phyloP scores from a whole-genome alignment of 768 basidiomycete species.

The Tylopilus rubrobrunneus region DNA sequence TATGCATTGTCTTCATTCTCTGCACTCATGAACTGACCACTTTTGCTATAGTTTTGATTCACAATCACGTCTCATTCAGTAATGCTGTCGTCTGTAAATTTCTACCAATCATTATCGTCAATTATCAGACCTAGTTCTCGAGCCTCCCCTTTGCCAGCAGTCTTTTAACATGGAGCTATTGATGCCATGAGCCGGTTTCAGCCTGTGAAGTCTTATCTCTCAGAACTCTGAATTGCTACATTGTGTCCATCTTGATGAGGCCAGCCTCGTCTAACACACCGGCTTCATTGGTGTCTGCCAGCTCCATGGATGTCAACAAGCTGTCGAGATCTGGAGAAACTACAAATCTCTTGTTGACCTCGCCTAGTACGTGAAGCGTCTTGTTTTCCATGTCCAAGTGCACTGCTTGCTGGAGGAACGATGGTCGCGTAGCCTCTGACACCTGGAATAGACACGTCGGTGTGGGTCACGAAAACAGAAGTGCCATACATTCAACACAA shows the following conservation, averaged over 20 bases:
- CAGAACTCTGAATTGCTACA: not conserved
- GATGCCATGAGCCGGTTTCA: not conserved
- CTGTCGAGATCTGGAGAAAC: slow-evolving; percentile 81
- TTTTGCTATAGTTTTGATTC: slow-evolving; percentile 23
- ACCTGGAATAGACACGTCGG: slow-evolving; percentile 46
- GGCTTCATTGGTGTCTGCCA: slow-evolving; percentile 35
- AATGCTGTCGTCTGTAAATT: not conserved
- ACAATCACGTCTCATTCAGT: not conserved
- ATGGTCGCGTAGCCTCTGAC: slow-evolving; percentile 74
- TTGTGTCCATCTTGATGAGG: slow-evolving; percentile 52
- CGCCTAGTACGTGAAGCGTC: slow-evolving; percentile 70
- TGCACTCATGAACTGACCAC: slow-evolving; percentile 8
- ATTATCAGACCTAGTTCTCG: not conserved
- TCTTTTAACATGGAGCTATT: not conserved
- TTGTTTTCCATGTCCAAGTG: slow-evolving; percentile 60
- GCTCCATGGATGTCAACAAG: slow-evolving; percentile 63
- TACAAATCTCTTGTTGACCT: slow-evolving; percentile 80
- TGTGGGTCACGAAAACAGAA: not conserved
- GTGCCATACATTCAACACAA: slow-evolving; percentile 70
- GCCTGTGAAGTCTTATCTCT: not conserved
- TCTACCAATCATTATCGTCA: not conserved
- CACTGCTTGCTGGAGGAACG: slow-evolving; percentile 86
- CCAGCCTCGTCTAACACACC: slow-evolving; percentile 40
- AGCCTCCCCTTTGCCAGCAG: not conserved
- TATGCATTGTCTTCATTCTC: not conserved